phyloP scores from a whole-genome alignment of 257 asterid species.

The Salvia miltiorrhiza region DNA sequence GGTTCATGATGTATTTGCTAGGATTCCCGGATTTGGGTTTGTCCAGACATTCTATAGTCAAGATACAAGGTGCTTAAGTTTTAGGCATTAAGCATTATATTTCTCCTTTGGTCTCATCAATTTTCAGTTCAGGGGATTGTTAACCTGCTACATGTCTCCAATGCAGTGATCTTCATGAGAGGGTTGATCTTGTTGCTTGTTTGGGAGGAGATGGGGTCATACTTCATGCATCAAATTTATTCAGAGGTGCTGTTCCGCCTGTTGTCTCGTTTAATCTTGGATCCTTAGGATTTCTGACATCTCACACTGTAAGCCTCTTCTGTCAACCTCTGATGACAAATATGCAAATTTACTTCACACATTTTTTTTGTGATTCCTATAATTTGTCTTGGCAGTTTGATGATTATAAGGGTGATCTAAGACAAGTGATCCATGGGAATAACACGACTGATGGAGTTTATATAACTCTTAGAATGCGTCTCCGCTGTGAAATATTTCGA shows the following conservation, averaged over 20 bases:
- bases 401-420: conserved; percentile 72
- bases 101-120: neutral
- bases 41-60: conserved; percentile 96
- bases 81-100: neutral
- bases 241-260: conserved; percentile 97
- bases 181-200: conserved; percentile 96
- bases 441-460: conserved; percentile 82
- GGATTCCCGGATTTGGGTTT: conserved; percentile 96
- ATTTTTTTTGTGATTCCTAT: conserved; percentile 16
- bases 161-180: conserved; percentile 92
- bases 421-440: conserved; percentile 84
- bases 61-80: conserved; percentile 81
- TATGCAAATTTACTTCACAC: conserved; percentile 6
- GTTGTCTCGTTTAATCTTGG: conserved; percentile 99
- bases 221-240: conserved; percentile 94
- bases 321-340: conserved; percentile 15
- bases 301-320: conserved; percentile 69
- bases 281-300: conserved; percentile 95
- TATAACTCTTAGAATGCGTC: conserved; percentile 96
- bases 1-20: conserved; percentile 88
- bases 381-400: conserved; percentile 58
- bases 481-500: conserved; percentile 87
- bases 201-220: conserved; percentile 99
- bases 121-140: conserved; percentile 1
- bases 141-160: conserved; percentile 28